A percentile compares a stretch with the other conserved stretches of the same genome.
Conservation (phyloP, 371 early-diverging fungal species). For the Mortierella sp. region DNA sequence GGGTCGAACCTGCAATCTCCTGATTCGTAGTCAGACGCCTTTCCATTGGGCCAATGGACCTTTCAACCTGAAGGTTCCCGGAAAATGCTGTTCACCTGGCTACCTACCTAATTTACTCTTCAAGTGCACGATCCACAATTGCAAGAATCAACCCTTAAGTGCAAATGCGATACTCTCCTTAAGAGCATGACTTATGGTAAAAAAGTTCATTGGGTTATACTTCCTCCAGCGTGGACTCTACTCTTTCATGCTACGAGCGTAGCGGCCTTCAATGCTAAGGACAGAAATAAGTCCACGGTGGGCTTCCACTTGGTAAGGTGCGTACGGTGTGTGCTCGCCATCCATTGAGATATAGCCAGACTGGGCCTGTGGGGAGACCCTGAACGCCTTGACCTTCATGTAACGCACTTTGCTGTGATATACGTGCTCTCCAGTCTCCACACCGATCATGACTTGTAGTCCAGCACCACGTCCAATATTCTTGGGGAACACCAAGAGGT, state of each 20-base stretch:
- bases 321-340: constrained; percentile 68
- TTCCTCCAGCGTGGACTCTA: too few species aligned
- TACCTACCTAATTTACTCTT: too few species aligned
- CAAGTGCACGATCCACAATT: too few species aligned
- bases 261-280: constrained; percentile 57
- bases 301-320: constrained; percentile 71
- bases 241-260: constrained; percentile 35
- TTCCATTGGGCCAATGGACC: constrained; percentile 1
- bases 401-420: constrained; percentile 66
- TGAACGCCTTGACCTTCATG: constrained; percentile 69
- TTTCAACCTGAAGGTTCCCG: too few species aligned
- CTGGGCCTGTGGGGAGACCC: constrained; percentile 59
- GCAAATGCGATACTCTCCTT: too few species aligned
- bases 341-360: constrained; percentile 67
- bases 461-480: constrained; percentile 44
- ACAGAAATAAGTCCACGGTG: constrained; percentile 64
- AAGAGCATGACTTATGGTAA: too few species aligned
- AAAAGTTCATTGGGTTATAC: too few species aligned
- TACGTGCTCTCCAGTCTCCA: constrained; percentile 66
- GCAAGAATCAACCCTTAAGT: too few species aligned
- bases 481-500: constrained; percentile 63
- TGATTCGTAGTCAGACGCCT: too few species aligned
- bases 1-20: constrained; percentile 3
- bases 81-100: too few species aligned
- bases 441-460: constrained; percentile 52